Conservation (phyloP, 164 flowering plant species). For the Santalum album region DNA sequence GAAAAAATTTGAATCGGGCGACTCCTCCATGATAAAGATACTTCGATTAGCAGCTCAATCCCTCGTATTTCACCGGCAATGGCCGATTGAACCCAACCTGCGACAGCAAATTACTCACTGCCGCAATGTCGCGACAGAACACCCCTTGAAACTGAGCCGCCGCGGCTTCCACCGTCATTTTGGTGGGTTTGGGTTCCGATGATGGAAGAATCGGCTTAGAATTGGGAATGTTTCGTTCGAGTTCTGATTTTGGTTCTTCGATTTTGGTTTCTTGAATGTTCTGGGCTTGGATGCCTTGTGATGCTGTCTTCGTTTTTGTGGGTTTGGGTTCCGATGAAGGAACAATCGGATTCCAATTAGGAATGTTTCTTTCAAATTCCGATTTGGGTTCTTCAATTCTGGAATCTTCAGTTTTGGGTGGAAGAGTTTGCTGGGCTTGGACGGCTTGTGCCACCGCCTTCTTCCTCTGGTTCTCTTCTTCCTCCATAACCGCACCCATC, state of each 20-base stretch:
- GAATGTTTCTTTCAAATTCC: no score
- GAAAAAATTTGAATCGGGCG: conserved; percentile 1
- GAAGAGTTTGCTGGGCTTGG: no score
- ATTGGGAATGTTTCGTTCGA: no score
- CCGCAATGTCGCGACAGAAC: conserved; percentile 82
- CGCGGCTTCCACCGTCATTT: background rate
- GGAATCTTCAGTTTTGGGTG: no score
- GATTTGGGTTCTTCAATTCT: no score
- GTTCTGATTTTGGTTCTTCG: no score
- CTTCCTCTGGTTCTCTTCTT: conserved; percentile 66
- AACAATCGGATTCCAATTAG: no score
- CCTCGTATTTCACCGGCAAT: conserved; percentile 74
- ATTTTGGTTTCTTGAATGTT: background rate
- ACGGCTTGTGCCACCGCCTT: conserved; percentile 29
- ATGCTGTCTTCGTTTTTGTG: no score
- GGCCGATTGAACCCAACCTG: conserved; percentile 64
- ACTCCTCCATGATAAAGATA: no score
- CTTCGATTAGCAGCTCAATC: conserved; percentile 77
- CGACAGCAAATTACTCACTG: conserved; percentile 63
- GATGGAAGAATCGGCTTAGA: no score
- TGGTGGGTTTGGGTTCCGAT: conserved; percentile 7
- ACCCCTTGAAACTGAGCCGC: conserved; percentile 55
- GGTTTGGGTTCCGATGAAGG: no score
- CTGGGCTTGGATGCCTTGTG: no score
- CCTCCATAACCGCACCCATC: conserved; percentile 58